Percentiles rank a stretch among this genome's conserved stretches.
phyloP scores from a whole-genome alignment of 345 rosid genomes.

The Murraya paniculata region DNA sequence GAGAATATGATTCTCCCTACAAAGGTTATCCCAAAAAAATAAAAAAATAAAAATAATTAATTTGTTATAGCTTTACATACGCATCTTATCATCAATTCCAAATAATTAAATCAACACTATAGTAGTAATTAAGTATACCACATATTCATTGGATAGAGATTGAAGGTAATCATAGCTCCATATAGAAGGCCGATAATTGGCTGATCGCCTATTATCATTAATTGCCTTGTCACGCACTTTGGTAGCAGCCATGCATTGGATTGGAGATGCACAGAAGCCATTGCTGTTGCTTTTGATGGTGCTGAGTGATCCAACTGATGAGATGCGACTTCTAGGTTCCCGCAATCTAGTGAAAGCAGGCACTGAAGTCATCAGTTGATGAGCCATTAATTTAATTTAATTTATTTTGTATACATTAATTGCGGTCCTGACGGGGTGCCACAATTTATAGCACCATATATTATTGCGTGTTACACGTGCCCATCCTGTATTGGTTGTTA shows the following conservation, averaged over 20 bases:
- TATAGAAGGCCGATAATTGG: slow-evolving; percentile 30
- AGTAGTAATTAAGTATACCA: background rate
- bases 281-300: background rate
- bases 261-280: background rate
- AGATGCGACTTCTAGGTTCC: too few species aligned
- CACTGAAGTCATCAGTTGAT: too few species aligned
- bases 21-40: background rate
- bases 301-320: background rate
- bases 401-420: too few species aligned
- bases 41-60: background rate
- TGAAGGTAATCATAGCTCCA: slow-evolving; percentile 34
- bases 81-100: background rate
- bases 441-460: too few species aligned
- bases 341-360: too few species aligned
- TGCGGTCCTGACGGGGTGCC: too few species aligned
- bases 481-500: too few species aligned
- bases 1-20: slow-evolving; percentile 9
- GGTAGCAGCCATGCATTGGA: background rate
- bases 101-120: background rate
- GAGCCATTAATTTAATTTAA: too few species aligned
- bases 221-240: too few species aligned
- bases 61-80: background rate
- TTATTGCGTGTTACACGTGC: too few species aligned
- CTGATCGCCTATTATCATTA: slow-evolving; percentile 24
- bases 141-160: slow-evolving; percentile 23